phyloP scores from a whole-genome alignment of 1,139 yeast species.

The Hyphopichia wangnamkhiaoensis region DNA sequence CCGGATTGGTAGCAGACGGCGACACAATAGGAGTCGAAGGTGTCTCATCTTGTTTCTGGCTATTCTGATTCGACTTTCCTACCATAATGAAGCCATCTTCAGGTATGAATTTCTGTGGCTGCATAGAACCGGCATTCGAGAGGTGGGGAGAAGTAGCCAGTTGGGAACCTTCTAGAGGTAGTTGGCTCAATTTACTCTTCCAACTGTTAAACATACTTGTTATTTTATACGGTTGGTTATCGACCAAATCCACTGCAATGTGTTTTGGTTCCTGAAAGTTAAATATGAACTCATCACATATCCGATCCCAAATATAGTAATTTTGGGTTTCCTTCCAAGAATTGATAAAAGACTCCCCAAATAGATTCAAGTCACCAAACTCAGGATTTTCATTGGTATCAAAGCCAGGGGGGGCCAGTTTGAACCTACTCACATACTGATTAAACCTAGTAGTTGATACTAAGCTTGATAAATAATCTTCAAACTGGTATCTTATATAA shows the following conservation, averaged over 20 bases:
- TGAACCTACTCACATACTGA: slow-evolving; percentile 51
- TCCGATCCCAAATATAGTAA: slow-evolving; percentile 65
- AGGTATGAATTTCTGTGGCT: slow-evolving; percentile 19
- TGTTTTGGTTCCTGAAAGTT: slow-evolving; percentile 86
- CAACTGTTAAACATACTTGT: slow-evolving; percentile 8
- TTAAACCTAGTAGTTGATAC: slow-evolving; percentile 72
- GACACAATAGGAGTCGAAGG: not conserved
- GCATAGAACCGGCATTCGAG: not conserved
- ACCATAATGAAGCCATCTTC: slow-evolving; percentile 4
- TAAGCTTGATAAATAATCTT: slow-evolving; percentile 80
- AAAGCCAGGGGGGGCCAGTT: slow-evolving; percentile 48
- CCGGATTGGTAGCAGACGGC: not conserved
- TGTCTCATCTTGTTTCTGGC: not conserved
- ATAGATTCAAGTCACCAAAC: slow-evolving; percentile 38
- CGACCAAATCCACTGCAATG: slow-evolving; percentile 34
- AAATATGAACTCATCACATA: slow-evolving; percentile 86
- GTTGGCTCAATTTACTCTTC: slow-evolving; percentile 1
- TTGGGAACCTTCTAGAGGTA: not conserved
- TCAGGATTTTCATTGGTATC: slow-evolving; percentile 19
- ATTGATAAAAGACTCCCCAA: slow-evolving; percentile 57
- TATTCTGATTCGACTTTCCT: not conserved
- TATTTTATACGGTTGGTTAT: slow-evolving; percentile 21
- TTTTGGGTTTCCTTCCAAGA: slow-evolving; percentile 70
- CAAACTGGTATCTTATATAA: slow-evolving; percentile 82
- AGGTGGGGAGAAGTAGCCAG: not conserved